Evolutionary conservation across 2,329 filamentous ascomycete species (phyloP).

Genomic region (Pseudocercospora pini-densiflorae): DNA sequence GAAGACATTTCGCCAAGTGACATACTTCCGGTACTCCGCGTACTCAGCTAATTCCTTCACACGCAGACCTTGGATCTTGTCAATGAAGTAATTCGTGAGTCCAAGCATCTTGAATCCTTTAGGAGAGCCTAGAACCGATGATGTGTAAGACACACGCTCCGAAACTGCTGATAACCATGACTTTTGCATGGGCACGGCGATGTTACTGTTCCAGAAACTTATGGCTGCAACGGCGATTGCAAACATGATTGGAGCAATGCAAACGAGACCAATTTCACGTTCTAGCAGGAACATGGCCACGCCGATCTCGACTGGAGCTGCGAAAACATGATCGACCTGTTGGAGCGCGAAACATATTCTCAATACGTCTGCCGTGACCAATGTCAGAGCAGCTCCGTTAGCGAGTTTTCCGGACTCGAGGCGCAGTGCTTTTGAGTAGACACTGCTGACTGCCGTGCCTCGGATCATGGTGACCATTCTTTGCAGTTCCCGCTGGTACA

Average conservation of each 20-base stretch:
- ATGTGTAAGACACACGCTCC: conserved; percentile 26
- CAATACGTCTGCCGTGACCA: conserved; percentile 30
- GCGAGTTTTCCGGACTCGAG: conserved; percentile 21
- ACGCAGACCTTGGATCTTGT: conserved; percentile 27
- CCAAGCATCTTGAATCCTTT: conserved; percentile 32
- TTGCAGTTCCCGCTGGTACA: conserved; percentile 26
- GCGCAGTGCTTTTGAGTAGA: conserved; percentile 23
- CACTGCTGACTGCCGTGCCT: conserved; percentile 22
- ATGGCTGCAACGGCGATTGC: conserved; percentile 18
- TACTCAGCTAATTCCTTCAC: conserved; percentile 23
- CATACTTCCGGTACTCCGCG: conserved; percentile 26
- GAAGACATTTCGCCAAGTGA: conserved; percentile 29
- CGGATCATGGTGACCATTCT: conserved; percentile 29
- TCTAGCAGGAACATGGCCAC: conserved; percentile 28
- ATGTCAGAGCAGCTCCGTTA: conserved; percentile 24
- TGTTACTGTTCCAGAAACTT: conserved; percentile 24
- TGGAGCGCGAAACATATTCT: conserved; percentile 23
- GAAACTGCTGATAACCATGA: conserved; percentile 24
- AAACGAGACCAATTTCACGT: conserved; percentile 27
- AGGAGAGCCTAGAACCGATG: conserved; percentile 23
- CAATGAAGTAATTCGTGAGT: conserved; percentile 22
- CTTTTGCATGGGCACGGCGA: conserved; percentile 26
- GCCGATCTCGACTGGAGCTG: conserved; percentile 31
- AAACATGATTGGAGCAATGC: conserved; percentile 25
- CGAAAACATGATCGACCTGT: conserved; percentile 26